Percentiles rank a stretch among this genome's conserved stretches.
phyloP scores from a whole-genome alignment of 2,329 filamentous ascomycete genomes.

The Massarina eburnea region DNA sequence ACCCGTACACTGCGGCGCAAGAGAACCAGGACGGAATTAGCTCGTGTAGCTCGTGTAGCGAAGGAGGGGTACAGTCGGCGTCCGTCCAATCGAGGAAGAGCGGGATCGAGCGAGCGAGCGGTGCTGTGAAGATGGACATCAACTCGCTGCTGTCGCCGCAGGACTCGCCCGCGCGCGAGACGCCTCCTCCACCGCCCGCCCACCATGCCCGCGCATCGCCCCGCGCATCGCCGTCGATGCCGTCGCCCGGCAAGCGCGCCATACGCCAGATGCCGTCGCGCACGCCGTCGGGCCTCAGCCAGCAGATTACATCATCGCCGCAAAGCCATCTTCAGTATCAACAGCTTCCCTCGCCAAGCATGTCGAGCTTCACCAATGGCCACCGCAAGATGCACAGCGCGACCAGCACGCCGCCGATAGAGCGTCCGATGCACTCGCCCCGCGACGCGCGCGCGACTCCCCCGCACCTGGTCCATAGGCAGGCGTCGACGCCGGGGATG shows the following conservation, averaged over 20 bases:
- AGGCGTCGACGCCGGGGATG: conserved; percentile 50
- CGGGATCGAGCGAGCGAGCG: conserved; percentile 1
- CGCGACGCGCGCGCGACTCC: conserved; percentile 38
- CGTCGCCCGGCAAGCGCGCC: conserved; percentile 35
- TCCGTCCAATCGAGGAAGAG: conserved; percentile 1
- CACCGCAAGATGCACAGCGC: conserved; percentile 32
- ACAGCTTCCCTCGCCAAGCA: conserved; percentile 31
- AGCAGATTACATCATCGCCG: conserved; percentile 42
- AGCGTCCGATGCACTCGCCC: conserved; percentile 27
- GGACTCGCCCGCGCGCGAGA: conserved; percentile 45
- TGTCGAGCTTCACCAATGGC: conserved; percentile 33
- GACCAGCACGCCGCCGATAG: conserved; percentile 30
- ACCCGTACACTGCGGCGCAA: neutral
- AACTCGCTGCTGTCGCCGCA: conserved; percentile 52
- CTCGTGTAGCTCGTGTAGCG: neutral
- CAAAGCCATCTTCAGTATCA: conserved; percentile 39
- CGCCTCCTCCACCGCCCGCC: conserved; percentile 30
- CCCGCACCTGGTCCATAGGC: conserved; percentile 40
- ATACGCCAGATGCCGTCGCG: conserved; percentile 40
- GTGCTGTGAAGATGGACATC: conserved; percentile 51
- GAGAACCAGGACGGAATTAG: neutral
- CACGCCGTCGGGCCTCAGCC: conserved; percentile 49
- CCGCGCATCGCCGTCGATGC: conserved; percentile 27
- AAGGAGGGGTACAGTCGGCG: neutral
- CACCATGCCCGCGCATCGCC: conserved; percentile 17